phyloP scores from a whole-genome alignment of 805 yeast genomes.

The Sporopachydermia lactativora region DNA sequence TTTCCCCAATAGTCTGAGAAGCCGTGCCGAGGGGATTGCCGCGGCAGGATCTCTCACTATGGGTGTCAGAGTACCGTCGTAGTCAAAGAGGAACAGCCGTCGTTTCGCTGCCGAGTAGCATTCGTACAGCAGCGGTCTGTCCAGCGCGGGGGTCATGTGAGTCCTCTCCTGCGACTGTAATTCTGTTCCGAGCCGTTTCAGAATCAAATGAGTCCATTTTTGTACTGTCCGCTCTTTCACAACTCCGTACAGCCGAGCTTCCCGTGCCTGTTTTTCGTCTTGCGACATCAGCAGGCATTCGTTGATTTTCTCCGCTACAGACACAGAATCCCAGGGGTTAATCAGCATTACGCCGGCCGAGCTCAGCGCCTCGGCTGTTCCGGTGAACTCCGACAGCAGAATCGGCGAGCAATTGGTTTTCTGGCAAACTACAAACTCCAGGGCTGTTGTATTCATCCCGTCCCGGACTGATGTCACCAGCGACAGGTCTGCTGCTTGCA shows the following conservation, averaged over 20 bases:
- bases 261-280: slow-evolving; percentile 30
- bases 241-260: slow-evolving; percentile 40
- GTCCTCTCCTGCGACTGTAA: slow-evolving; percentile 25
- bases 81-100: slow-evolving; percentile 81
- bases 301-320: slow-evolving; percentile 75
- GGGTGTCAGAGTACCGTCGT: slow-evolving; percentile 95
- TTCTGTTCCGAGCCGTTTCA: slow-evolving; percentile 16
- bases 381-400: slow-evolving; percentile 86
- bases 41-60: slow-evolving; percentile 97
- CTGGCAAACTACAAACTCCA: slow-evolving; percentile 82
- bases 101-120: slow-evolving; percentile 47
- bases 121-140: slow-evolving; percentile 47
- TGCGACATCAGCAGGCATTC: slow-evolving; percentile 44
- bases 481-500: slow-evolving; percentile 83
- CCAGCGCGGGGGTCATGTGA: slow-evolving; percentile 69
- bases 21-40: slow-evolving; percentile 78
- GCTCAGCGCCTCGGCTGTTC: slow-evolving; percentile 57
- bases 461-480: slow-evolving; percentile 85
- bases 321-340: slow-evolving; percentile 95
- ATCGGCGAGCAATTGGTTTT: slow-evolving; percentile 53
- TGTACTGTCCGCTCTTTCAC: slow-evolving; percentile 66
- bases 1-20: slow-evolving; percentile 41
- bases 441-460: slow-evolving; percentile 91
- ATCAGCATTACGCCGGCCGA: slow-evolving; percentile 35
- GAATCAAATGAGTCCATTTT: slow-evolving; percentile 39